Percentiles rank a stretch among this genome's conserved stretches.
Conservation (phyloP, 139 green algal genomes). For the Auxenochlorella protothecoides region DNA sequence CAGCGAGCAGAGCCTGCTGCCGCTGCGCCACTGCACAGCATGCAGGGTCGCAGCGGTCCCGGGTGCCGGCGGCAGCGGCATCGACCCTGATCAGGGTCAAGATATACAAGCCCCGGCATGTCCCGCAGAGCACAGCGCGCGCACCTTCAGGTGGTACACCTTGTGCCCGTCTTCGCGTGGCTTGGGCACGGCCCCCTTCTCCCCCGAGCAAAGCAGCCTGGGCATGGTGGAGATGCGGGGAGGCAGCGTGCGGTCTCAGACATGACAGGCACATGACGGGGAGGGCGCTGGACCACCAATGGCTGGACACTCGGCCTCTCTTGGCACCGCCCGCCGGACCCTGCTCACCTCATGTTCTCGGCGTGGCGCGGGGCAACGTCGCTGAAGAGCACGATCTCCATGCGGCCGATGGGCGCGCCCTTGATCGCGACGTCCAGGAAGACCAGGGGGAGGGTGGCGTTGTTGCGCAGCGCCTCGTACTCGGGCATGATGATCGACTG, state of each 20-base stretch:
- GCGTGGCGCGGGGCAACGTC: slow-evolving; percentile 23
- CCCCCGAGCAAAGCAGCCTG: slow-evolving; percentile 38
- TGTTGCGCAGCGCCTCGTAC: background rate
- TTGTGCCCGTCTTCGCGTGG: slow-evolving; percentile 33
- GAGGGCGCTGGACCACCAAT: too few relatives aligned
- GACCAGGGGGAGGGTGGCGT: slow-evolving; percentile 24
- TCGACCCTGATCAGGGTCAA: too few relatives aligned
- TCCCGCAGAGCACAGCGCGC: too few relatives aligned
- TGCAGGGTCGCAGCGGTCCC: too few relatives aligned
- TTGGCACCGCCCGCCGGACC: slow-evolving; percentile 37
- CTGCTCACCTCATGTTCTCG: slow-evolving; percentile 44
- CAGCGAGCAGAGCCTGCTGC: too few relatives aligned
- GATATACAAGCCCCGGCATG: too few relatives aligned
- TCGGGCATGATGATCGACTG: too few relatives aligned
- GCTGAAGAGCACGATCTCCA: slow-evolving; percentile 33
- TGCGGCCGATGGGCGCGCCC: slow-evolving; percentile 17
- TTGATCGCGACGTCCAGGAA: slow-evolving; percentile 34
- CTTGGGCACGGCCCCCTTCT: slow-evolving; percentile 39
- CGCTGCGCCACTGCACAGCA: too few relatives aligned
- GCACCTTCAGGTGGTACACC: slow-evolving; percentile 40
- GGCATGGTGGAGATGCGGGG: too few relatives aligned
- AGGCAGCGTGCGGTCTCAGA: too few relatives aligned
- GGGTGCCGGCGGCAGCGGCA: too few relatives aligned
- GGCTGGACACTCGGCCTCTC: background rate
- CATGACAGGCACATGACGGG: too few relatives aligned